Evolutionary conservation across 2,329 filamentous ascomycete genomes (phyloP).

Genomic region (Aureobasidium sp.): DNA sequence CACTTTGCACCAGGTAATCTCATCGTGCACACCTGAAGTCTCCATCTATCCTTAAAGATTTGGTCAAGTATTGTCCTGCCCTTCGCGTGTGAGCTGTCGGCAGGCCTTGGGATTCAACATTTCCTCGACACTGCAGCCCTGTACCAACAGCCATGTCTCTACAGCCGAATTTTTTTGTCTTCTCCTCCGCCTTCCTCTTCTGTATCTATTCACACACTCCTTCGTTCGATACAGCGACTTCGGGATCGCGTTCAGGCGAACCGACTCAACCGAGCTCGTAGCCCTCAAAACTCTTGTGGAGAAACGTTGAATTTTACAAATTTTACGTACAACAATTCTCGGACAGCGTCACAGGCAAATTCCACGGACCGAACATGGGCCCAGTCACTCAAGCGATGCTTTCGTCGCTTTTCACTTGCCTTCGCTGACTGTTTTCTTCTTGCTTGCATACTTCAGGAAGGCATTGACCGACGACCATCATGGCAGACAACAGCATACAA

Average conservation of each 20-base stretch:
- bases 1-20: too few species aligned
- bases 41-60: too few species aligned
- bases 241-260: not conserved
- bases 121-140: not conserved
- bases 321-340: conserved; percentile 9
- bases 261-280: not conserved
- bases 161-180: not conserved
- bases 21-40: too few species aligned
- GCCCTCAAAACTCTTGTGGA: not conserved
- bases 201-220: not conserved
- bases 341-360: conserved; percentile 6
- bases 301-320: conserved; percentile 9
- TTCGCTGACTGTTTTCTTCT: not conserved
- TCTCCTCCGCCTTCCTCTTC: not conserved
- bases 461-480: not conserved
- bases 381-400: not conserved
- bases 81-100: too few species aligned
- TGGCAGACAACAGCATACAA: not conserved
- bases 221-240: not conserved
- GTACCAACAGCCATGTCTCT: not conserved
- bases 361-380: conserved; percentile 8
- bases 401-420: conserved; percentile 15
- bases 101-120: conserved; percentile 11
- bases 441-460: not conserved
- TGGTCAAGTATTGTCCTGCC: too few species aligned